These are phyloP conservation scores for Lactarius deliciosus DNA, from an alignment of 768 basidiomycete genomes.

Conservation along the genomic window DNA sequence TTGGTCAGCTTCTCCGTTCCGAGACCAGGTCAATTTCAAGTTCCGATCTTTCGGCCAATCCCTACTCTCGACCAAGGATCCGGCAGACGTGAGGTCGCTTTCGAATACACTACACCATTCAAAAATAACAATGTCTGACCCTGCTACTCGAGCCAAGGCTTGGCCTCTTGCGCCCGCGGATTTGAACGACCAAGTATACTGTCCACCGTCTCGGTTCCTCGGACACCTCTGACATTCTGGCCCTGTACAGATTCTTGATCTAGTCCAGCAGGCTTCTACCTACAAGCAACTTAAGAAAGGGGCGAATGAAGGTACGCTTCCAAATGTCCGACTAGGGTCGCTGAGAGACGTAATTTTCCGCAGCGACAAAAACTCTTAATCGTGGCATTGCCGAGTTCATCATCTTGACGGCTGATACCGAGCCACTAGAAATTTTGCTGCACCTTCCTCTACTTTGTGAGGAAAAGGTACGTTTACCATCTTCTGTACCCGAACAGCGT, in stretches of 20 bases:
- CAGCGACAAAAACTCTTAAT: conserved; percentile 97
- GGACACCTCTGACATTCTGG: neutral
- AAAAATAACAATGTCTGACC: conserved; percentile 65
- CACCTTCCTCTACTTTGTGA: conserved; percentile 97
- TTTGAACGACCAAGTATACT: conserved; percentile 82
- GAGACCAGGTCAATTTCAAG: conserved; percentile 1
- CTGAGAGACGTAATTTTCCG: neutral
- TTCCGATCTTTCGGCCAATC: conserved; percentile 3
- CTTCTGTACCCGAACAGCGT: neutral
- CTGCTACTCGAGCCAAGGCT: conserved; percentile 62
- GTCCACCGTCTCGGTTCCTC: conserved; percentile 4
- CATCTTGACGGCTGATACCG: conserved; percentile 93
- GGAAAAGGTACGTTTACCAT: conserved; percentile 72
- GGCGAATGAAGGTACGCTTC: conserved; percentile 87
- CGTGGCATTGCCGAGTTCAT: conserved; percentile 98
- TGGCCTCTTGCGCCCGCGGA: conserved; percentile 85
- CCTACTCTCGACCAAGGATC: conserved; percentile 75
- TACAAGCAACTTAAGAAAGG: conserved; percentile 99
- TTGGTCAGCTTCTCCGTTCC: neutral
- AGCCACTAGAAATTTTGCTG: conserved; percentile 95
- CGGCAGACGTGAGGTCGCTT: conserved; percentile 71
- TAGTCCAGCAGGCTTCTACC: conserved; percentile 93
- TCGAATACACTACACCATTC: conserved; percentile 30
- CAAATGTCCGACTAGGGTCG: neutral
- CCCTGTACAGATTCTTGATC: conserved; percentile 76